Conservation (phyloP, 306 rosid species). For the Quercus wislizeni region DNA sequence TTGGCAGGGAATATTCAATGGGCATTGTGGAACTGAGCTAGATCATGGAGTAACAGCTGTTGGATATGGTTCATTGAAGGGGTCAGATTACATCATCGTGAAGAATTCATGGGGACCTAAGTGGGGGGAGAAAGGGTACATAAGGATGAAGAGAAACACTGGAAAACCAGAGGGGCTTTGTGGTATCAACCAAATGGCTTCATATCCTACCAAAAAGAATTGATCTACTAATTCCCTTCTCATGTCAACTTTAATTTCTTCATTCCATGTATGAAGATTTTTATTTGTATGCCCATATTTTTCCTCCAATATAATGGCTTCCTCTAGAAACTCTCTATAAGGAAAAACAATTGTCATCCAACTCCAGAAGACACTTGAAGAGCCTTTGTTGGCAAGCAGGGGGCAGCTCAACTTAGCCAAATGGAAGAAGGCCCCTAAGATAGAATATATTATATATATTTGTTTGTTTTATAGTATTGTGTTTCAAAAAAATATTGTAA, state of each 20-base stretch:
- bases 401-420: no score
- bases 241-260: neutral
- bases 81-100: conserved; percentile 73
- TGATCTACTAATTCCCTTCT: conserved; percentile 8
- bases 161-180: conserved; percentile 83
- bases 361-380: neutral
- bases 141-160: conserved; percentile 70
- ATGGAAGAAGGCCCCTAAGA: no score
- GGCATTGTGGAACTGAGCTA: conserved; percentile 72
- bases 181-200: conserved; percentile 84
- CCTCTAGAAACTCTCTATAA: neutral
- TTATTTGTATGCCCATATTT: neutral
- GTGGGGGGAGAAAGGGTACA: conserved; percentile 96
- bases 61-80: conserved; percentile 75
- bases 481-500: no score
- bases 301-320: conserved; percentile 14
- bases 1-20: conserved; percentile 74
- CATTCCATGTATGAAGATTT: neutral
- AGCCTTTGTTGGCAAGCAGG: neutral
- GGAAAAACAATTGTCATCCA: neutral
- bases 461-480: no score
- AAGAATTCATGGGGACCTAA: conserved; percentile 89
- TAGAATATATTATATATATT: no score
- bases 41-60: conserved; percentile 95
- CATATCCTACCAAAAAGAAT: conserved; percentile 79